phyloP scores from a whole-genome alignment of 805 yeast genomes.

The Candida quercuum region DNA sequence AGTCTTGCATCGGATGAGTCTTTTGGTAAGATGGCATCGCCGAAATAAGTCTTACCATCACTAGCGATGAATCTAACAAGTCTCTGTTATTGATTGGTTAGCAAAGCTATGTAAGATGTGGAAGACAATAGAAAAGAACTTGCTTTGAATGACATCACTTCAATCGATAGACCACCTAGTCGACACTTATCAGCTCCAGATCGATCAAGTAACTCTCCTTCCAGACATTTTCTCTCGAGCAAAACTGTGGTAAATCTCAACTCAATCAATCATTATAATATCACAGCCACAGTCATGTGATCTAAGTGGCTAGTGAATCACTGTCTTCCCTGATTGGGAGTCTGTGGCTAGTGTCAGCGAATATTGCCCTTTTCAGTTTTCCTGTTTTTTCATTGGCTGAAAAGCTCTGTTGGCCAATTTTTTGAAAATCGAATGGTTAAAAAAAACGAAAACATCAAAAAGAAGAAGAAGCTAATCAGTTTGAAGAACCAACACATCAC shows the following conservation, averaged over 20 bases:
- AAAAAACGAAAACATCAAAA: not conserved
- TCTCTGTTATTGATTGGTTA: conserved; percentile 6
- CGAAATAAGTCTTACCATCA: conserved; percentile 38
- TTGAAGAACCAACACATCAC: not conserved
- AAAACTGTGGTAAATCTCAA: not conserved
- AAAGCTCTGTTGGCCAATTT: not conserved
- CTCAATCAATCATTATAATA: not conserved
- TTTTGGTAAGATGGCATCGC: conserved; percentile 40
- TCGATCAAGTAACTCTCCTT: not conserved
- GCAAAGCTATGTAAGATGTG: no score
- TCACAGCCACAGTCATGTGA: not conserved
- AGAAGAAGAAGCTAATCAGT: no score
- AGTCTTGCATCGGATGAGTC: conserved; percentile 31
- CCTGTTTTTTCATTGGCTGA: not conserved
- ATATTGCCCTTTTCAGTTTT: not conserved
- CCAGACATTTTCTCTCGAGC: not conserved
- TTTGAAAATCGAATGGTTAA: not conserved
- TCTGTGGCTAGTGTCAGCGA: not conserved
- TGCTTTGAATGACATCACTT: conserved; percentile 2
- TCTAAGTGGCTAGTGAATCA: not conserved
- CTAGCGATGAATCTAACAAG: conserved; percentile 41
- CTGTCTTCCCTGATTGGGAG: no score
- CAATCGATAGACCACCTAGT: not conserved
- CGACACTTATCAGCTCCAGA: not conserved
- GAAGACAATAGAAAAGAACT: no score